Base-by-base conservation (phyloP, 2,329 filamentous ascomycete genomes). In the Trichoderma pleuroti region DNA sequence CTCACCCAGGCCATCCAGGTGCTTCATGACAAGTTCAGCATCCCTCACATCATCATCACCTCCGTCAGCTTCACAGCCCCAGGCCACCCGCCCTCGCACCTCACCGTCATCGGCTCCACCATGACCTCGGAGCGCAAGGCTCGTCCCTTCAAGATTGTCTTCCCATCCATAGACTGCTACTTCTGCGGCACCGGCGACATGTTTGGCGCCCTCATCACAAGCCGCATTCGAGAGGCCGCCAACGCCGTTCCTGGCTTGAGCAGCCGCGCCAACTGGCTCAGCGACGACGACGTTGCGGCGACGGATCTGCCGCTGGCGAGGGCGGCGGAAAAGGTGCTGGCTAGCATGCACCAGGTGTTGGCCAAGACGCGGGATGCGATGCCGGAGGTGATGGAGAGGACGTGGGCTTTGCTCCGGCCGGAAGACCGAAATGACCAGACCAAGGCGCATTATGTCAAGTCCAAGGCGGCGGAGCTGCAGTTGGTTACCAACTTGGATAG, bases 121-220 rank as follows among this genome's bases (percentile, higher is more conserved):
- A 90, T 90, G 78, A 86, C 85, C 69, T 87, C 85, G 60, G 83
- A 81, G 73, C 87, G 89, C 74, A 85, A 85, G 54, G 90, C 95
- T 0, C 91, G 96, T n/a, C 86, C 95, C 66, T 99, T 98, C 85
- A 90, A 91, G 76, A 91, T 98, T 76, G 89, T 92, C 70, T 93
- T 98, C 70, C 94, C 95, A 0, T 88, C 91, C 32, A 90, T 98
- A 72, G 92, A 97, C 78, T 93, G 94, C 82, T 97, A 96, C 85
- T 99, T 98, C 82, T 94, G 92, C 76, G 96, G 96, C 52, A 98
- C 97, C 0, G 96, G 96, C 60, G 96, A 99, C 83, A 98, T 99
- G 95, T 98, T 99, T 78, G 95, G 94, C 34, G 95, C 95, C 9
- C 86, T 99, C 59, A 94, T 93, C 78, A 90, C 97, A 1, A 93